Conservation (phyloP, 345 rosid species). For the Arabidopsis thaliana region DNA sequence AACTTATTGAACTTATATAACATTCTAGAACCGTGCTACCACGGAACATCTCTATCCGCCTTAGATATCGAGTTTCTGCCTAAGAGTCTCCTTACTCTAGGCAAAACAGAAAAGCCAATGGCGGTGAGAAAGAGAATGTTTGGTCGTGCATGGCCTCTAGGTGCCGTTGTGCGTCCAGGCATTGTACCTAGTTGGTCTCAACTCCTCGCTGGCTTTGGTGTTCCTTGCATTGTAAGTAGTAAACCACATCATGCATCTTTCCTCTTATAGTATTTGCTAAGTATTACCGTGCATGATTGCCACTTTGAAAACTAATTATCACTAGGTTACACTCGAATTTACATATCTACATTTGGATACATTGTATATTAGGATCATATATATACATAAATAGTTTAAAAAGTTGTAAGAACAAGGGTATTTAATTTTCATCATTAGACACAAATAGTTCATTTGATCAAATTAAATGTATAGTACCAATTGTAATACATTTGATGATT, state of each 20-base stretch:
- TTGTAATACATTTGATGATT: neutral
- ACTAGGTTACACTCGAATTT: neutral
- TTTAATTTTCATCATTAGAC: neutral
- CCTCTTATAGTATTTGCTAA: neutral
- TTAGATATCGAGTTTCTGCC: constrained; percentile 55
- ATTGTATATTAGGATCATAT: neutral
- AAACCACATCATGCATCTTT: constrained; percentile 10
- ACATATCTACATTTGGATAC: neutral
- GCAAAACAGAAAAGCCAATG: constrained; percentile 62
- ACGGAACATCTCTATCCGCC: constrained; percentile 42
- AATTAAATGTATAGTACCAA: neutral
- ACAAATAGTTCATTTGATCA: neutral
- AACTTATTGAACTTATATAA: constrained; percentile 65
- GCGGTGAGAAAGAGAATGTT: constrained; percentile 82
- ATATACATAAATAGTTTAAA: too few species aligned
- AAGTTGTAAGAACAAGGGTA: neutral
- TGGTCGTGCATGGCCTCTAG: constrained; percentile 93
- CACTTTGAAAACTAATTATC: neutral
- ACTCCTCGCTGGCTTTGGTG: constrained; percentile 47
- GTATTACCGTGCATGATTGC: neutral
- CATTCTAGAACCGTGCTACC: constrained; percentile 88
- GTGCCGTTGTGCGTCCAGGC: constrained; percentile 83
- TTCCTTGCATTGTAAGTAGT: constrained; percentile 74
- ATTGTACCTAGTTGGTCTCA: constrained; percentile 88
- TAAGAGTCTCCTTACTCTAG: constrained; percentile 61